A percentile compares a stretch with the other conserved stretches of the same genome.
Conservation (phyloP, 805 yeast species). For the Ogataea dorogensis region DNA sequence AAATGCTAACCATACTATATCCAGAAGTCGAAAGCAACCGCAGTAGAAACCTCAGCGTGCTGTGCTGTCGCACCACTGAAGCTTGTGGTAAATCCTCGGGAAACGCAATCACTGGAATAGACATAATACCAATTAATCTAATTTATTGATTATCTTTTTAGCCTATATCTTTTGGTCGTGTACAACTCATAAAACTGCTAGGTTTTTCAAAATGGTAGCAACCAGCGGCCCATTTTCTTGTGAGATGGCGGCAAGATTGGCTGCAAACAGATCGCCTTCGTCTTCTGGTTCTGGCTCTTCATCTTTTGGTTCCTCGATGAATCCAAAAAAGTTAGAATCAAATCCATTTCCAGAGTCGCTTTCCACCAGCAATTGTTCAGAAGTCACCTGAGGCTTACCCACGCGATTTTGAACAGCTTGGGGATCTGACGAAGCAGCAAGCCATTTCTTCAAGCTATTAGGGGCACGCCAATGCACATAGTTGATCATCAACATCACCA, state of each 20-base stretch:
- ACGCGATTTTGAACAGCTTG: constrained; percentile 23
- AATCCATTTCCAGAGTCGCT: constrained; percentile 16
- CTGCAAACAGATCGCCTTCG: constrained; percentile 1
- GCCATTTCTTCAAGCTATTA: constrained; percentile 24
- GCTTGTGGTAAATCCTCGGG: constrained; percentile 29
- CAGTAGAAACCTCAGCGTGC: constrained; percentile 30
- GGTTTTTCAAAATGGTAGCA: constrained; percentile 6
- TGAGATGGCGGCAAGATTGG: constrained; percentile 9
- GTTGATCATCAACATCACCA: constrained; percentile 24
- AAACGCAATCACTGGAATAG: constrained; percentile 30
- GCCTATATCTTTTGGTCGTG: constrained; percentile 6
- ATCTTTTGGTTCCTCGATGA: constrained; percentile 30
- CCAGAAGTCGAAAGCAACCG: constrained; percentile 38
- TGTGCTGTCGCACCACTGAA: constrained; percentile 21
- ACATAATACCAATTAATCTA: constrained; percentile 15
- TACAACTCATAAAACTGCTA: constrained; percentile 4
- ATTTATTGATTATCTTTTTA: constrained; percentile 7
- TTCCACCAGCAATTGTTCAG: constrained; percentile 6
- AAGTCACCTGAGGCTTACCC: constrained; percentile 12
- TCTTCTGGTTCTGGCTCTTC: constrained; percentile 9
- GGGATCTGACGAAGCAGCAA: constrained; percentile 19
- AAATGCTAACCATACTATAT: constrained; percentile 30
- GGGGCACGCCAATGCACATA: constrained; percentile 25
- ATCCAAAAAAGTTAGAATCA: constrained; percentile 32
- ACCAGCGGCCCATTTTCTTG: constrained; percentile 5